phyloP scores from a whole-genome alignment of 306 rosid species.

The Vigna reflexopilosa region DNA sequence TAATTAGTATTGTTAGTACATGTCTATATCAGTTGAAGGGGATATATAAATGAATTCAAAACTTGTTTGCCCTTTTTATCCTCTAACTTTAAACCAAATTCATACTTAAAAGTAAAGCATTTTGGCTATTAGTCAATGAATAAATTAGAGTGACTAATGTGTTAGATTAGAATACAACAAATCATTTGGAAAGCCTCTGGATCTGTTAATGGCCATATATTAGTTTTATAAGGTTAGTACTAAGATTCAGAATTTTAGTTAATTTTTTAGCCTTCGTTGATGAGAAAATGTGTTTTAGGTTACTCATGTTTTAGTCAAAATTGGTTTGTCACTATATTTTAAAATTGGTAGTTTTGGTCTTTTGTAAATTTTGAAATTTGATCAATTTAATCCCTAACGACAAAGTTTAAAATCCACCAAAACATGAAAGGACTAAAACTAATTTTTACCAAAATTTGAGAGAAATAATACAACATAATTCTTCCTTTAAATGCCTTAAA shows the following conservation, averaged over 20 bases:
- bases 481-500: no score
- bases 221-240: constrained; percentile 33
- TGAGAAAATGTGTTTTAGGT: not conserved
- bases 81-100: not conserved
- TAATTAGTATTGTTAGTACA: no score
- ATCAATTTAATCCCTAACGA: no score
- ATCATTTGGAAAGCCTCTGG: constrained; percentile 5
- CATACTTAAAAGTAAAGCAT: not conserved
- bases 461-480: no score
- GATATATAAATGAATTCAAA: not conserved
- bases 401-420: no score
- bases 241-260: constrained; percentile 40
- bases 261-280: constrained; percentile 27
- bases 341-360: no score
- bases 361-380: no score
- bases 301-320: no score
- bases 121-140: not conserved
- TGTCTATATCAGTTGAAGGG: not conserved
- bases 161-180: constrained; percentile 29
- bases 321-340: no score
- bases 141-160: constrained; percentile 8
- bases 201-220: constrained; percentile 6
- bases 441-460: no score
- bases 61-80: not conserved
- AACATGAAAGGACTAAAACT: no score